Evolutionary conservation across 2,329 filamentous ascomycete genomes (phyloP).

Genomic region (Aspergillus pseudoglaucus): DNA sequence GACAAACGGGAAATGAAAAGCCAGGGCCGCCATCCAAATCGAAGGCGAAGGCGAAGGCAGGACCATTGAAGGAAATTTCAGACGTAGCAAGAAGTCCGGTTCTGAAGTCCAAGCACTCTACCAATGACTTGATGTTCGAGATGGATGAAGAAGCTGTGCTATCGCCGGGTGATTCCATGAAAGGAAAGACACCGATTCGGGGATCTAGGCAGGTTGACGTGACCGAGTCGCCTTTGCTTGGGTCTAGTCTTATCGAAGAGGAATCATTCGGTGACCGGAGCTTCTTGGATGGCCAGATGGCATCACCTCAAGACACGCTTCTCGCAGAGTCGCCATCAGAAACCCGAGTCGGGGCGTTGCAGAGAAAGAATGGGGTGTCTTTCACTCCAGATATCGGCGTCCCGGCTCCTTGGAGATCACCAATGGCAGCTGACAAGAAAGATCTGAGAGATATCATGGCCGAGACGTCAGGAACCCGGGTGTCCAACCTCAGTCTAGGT

Average conservation of each 20-base stretch:
- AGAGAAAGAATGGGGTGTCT: slow-evolving; percentile 19
- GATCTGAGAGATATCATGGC: slow-evolving; percentile 73
- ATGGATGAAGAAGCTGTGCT: slow-evolving; percentile 72
- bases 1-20: slow-evolving; percentile 62
- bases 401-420: slow-evolving; percentile 47
- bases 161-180: slow-evolving; percentile 18
- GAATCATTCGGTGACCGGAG: slow-evolving; percentile 20
- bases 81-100: slow-evolving; percentile 57
- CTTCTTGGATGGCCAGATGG: slow-evolving; percentile 25
- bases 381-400: slow-evolving; percentile 20
- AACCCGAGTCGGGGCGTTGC: slow-evolving; percentile 11
- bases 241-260: slow-evolving; percentile 20
- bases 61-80: slow-evolving; percentile 32
- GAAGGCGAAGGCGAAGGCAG: slow-evolving; percentile 33
- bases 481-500: slow-evolving; percentile 49
- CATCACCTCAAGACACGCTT: slow-evolving; percentile 13
- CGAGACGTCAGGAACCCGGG: slow-evolving; percentile 47
- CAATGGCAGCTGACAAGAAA: slow-evolving; percentile 55
- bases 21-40: slow-evolving; percentile 41
- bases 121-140: slow-evolving; percentile 77
- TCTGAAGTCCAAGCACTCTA: slow-evolving; percentile 62
- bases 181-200: slow-evolving; percentile 25
- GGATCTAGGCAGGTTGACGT: slow-evolving; percentile 11
- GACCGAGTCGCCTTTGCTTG: slow-evolving; percentile 20
- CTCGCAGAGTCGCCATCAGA: slow-evolving; percentile 21